phyloP scores from a whole-genome alignment of 139 green algal genomes.

The Nannochloris sp. region DNA sequence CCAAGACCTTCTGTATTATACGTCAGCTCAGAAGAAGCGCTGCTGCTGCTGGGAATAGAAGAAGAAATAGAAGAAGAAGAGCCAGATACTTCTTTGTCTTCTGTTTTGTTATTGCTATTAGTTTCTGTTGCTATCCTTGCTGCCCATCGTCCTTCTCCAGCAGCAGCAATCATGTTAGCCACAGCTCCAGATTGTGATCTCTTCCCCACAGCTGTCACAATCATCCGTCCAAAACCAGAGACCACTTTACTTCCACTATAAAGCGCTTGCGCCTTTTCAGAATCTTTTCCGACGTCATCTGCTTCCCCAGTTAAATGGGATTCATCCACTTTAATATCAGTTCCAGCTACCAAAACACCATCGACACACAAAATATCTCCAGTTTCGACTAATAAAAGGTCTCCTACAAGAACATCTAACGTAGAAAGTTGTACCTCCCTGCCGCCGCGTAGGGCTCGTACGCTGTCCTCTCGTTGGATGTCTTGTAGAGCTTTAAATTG shows the following conservation, averaged over 20 bases:
- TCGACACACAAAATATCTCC: conserved; percentile 81
- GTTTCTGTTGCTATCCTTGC: no score
- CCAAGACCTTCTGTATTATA: background rate
- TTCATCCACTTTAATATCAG: conserved; percentile 70
- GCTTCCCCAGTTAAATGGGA: conserved; percentile 70
- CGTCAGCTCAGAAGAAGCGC: background rate
- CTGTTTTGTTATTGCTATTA: no score
- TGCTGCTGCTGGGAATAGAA: background rate
- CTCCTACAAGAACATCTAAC: conserved; percentile 64
- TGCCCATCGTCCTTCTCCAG: background rate
- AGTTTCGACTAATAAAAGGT: conserved; percentile 69
- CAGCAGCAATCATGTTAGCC: background rate
- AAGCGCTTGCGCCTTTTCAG: conserved; percentile 19
- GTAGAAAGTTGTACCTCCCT: conserved; percentile 35
- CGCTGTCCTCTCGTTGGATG: conserved; percentile 44
- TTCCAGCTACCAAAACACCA: conserved; percentile 57
- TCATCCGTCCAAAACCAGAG: conserved; percentile 60
- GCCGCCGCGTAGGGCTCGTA: conserved; percentile 54
- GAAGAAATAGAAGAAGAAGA: background rate
- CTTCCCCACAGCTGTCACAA: conserved; percentile 74
- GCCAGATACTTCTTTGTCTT: no score
- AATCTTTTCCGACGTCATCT: conserved; percentile 56
- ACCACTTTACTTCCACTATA: conserved; percentile 58
- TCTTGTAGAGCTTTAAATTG: conserved; percentile 78
- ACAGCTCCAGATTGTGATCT: conserved; percentile 56